Base-by-base conservation (phyloP, 768 basidiomycete species). In the Phylloporus sp. region DNA sequence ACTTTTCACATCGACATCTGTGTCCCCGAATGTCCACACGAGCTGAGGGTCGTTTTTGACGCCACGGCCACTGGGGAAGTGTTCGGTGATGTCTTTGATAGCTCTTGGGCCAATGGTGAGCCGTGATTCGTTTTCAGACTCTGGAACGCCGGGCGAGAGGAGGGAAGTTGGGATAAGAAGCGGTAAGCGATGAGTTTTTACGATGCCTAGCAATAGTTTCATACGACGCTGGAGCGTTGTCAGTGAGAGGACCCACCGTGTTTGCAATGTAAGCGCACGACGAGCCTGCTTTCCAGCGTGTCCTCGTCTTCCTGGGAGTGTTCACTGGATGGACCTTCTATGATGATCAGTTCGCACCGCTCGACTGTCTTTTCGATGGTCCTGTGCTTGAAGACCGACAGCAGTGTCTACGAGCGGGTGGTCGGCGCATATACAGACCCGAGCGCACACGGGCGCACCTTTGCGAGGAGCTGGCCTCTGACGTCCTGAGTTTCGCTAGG, bases 291-390 rank as follows among this genome's bases (percentile, higher is more conserved):
- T 63, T 90, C 86, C 6, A 88, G 69, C 38, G 76, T 71, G 53
- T 89, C 86, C 50, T 63, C 60, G 10, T 67, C 65, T 21, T 65
- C 68, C 9, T 64, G 63, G 15, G 68, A 60, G 5, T 66, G 65
- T 9, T 59, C 55, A n/a, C 54, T 48, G 13, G 64, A 53, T 8
- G 73, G 75, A 33, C 69, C 73, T 48, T 89, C 84, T 5, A 79
- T 62, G 42, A 91, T 78, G 5, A 80, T 78, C 41, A 92, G 60
- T 55, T 89, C 87, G 59, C 88, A 89, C 50, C 78, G 72, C 55
- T 90, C 86, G 11, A 88, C 82, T 2, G 80, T 72, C 59, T 87
- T 90, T 58, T 90, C 89, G 18, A 84, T 75, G 4, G 82, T 82
- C 48, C 74, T 73, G 56, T 86, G 87, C 58, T 77, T 87, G 56